A percentile compares a stretch with the other conserved stretches of the same genome.
Evolutionary conservation across 345 rosid genomes (phyloP).

Genomic region (Euphorbia tirucalli): DNA sequence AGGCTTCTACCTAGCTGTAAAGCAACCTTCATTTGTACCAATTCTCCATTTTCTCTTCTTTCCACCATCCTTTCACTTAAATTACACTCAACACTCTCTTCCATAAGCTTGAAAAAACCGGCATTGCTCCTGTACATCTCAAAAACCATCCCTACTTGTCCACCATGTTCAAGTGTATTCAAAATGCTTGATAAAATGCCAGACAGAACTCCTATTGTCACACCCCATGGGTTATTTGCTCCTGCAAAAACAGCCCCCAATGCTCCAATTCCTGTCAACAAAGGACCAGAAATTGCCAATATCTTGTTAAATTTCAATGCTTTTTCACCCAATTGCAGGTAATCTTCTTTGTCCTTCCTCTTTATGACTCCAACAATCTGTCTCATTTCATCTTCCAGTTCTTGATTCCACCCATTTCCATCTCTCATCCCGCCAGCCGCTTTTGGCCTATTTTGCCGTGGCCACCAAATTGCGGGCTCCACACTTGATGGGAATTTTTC

Average conservation of each 20-base stretch:
- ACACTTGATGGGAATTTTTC: slow-evolving; percentile 45
- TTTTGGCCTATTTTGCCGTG: neutral
- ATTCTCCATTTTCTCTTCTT: slow-evolving; percentile 44
- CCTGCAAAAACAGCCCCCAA: slow-evolving; percentile 38
- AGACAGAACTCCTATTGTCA: slow-evolving; percentile 29
- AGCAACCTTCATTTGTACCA: slow-evolving; percentile 39
- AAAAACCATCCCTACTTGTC: slow-evolving; percentile 54
- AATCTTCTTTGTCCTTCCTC: slow-evolving; percentile 46
- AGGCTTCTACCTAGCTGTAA: slow-evolving; percentile 47
- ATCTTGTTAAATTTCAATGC: slow-evolving; percentile 40
- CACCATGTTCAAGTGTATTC: slow-evolving; percentile 46
- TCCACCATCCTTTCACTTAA: slow-evolving; percentile 28
- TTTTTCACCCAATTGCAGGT: slow-evolving; percentile 34
- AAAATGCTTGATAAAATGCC: slow-evolving; percentile 44
- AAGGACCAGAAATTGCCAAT: slow-evolving; percentile 47
- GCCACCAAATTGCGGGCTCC: slow-evolving; percentile 60
- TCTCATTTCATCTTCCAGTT: slow-evolving; percentile 45
- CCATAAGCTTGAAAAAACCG: slow-evolving; percentile 43
- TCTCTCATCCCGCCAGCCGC: neutral
- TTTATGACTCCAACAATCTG: slow-evolving; percentile 28
- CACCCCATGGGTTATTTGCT: slow-evolving; percentile 25
- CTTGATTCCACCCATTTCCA: slow-evolving; percentile 41
- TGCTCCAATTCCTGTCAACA: slow-evolving; percentile 42
- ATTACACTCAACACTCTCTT: slow-evolving; percentile 43
- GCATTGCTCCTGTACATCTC: slow-evolving; percentile 53